Evolutionary conservation across 2,329 filamentous ascomycete species (phyloP), one percentile per base, ranked within the genome.

Genomic region (Aureobasidium sp.): DNA sequence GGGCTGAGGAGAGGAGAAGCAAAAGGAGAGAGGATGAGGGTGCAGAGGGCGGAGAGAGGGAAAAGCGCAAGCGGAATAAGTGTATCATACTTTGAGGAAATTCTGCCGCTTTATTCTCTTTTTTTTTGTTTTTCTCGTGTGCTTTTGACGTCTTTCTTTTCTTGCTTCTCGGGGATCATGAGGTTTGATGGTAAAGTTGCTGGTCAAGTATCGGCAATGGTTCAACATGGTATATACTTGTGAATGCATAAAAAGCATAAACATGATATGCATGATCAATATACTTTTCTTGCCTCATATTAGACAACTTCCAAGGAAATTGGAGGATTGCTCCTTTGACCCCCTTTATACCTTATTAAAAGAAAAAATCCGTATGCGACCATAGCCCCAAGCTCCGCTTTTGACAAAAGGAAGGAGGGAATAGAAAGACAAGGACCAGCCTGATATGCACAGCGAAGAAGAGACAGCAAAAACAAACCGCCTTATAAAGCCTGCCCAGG

Each of bases 71-170:
- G 29, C 37, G 34, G 31, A 62, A 25, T 17, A 62, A 42, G 49
- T 62, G 59, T 62, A 20, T 53, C 3, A 62, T 62, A 37, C 22
- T 62, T 20, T 62, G 41, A 62, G 48, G 42, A n/a, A 1, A 1
- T 17, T 17, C 47, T 51, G 29, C 14, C 9, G 29, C 47, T 14
- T 15, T 9, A 5, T 48, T 3, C 3, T 22, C 25, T 34, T 37
- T 36, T 25, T 37, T 25, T 25, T 25, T 25, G 22, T 25, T 25
- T 25, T 14, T 45, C 31, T 12, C 29, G 45, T 31, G 45, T 31
- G 41, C 5, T 17, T 48, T 48, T 15, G 29, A 48, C 22, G 17
- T n/a, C 5, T 48, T 5, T 29, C 7, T 15, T 27, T 22, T 17
- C 4, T 25, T 25, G 14, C 14, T 12, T 22, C 3, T 12, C n/a